Base-by-base conservation (phyloP, 1,284 basidiomycete species). In the Moesziomyces aphidis region DNA sequence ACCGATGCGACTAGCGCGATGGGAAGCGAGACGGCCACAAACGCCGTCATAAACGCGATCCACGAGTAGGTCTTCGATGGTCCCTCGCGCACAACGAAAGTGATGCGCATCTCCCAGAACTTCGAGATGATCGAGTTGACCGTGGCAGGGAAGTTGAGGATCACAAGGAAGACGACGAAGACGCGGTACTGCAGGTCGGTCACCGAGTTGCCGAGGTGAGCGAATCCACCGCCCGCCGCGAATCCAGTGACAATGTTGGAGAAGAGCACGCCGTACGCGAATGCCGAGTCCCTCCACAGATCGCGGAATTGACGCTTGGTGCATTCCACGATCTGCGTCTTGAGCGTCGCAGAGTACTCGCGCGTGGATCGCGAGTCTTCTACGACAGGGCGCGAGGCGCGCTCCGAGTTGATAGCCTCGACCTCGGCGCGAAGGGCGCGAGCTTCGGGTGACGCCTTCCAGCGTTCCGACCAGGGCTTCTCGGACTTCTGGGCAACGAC, bases 251-350 rank as follows among this genome's bases (percentile, higher is more conserved):
- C 64, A 15, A 85, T 77, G 68, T 85, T 84, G 11, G 87, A 85
- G 51, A 85, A 86, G 26, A 93, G 78, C 86, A 95, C 94, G 31
- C 91, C 89, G 85, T 91, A 88, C 59, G 94, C 86, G 80, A 94
- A 95, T 0, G 89, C 89, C 3, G 93, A 90, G 65, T 90, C 88
- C 21, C 90, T 86, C 88, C 88, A 90, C 71, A 89, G 88, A 62
- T 88, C 87, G 57, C 87, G 83, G 69, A 88, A 87, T 39, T 89
- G 88, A 21, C 91, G 88, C 63, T 84, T 83, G 4, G 88, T 76
- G n/a, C 90, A 87, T 57, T 88, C 86, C 50, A 78, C 78, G n/a
- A 88, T 83, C 80, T 92, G 90, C 57, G 87, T 83, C 10, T 79
- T 54, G 86, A 88, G 88, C 11, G 87, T 83, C 0, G 89, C 87